phyloP scores from a whole-genome alignment of 108 stramenopile species.

The Cyclostephanos invisitatus region DNA sequence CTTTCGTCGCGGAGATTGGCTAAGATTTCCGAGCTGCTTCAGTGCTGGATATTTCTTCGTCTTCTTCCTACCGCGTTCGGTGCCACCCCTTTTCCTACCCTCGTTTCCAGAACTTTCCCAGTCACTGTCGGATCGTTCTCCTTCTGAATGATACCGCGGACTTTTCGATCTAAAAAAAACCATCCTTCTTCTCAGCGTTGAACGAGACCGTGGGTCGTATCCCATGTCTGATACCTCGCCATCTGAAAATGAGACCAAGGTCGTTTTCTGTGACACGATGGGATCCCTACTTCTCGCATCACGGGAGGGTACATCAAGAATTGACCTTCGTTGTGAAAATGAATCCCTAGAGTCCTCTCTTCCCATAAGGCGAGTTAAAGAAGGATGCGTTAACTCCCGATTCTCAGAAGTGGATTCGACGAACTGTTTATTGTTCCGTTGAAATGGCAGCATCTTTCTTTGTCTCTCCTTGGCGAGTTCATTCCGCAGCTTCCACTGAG shows the following conservation, averaged over 20 bases:
- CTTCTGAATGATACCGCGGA: conserved; percentile 26
- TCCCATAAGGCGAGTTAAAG: not conserved
- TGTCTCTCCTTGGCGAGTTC: not conserved
- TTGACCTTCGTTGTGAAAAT: conserved; percentile 1
- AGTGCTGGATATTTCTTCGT: not conserved
- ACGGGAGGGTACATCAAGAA: conserved; percentile 3
- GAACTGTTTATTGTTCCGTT: not conserved
- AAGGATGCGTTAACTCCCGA: not conserved
- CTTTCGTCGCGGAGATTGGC: not conserved
- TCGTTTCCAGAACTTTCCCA: conserved; percentile 12
- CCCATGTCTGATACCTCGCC: conserved; percentile 12
- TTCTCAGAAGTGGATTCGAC: not conserved
- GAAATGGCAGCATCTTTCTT: not conserved
- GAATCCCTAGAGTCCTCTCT: not conserved
- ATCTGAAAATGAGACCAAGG: conserved; percentile 5
- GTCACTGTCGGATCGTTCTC: conserved; percentile 25
- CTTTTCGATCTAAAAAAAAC: conserved; percentile 6
- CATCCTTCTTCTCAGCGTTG: not conserved
- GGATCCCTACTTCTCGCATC: not conserved
- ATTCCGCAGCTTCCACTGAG: not conserved
- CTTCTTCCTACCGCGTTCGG: conserved; percentile 4
- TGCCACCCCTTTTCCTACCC: not conserved
- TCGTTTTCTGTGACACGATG: not conserved
- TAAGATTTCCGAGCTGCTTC: not conserved
- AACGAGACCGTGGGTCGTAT: not conserved